These are phyloP conservation scores for Craspedostauros australis DNA, from an alignment of 108 stramenopile genomes.

Conservation along the genomic window DNA sequence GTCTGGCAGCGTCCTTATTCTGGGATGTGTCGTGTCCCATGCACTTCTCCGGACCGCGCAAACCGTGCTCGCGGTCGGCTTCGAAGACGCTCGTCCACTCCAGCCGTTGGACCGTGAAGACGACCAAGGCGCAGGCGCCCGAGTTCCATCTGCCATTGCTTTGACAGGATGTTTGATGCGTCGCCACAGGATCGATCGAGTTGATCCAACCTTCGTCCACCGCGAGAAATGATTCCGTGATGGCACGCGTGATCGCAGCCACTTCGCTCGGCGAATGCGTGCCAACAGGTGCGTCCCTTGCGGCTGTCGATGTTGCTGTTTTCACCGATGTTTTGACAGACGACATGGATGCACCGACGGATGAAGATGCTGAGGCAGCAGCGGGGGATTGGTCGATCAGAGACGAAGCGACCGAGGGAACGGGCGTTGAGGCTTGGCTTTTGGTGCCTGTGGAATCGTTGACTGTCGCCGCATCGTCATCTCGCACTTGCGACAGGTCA, in stretches of 20 bases:
- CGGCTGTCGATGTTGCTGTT: constrained; percentile 43
- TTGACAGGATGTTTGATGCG: constrained; percentile 76
- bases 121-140: constrained; percentile 77
- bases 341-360: constrained; percentile 25
- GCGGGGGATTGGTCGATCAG: not conserved
- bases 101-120: constrained; percentile 62
- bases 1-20: constrained; percentile 70
- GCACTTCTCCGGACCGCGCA: constrained; percentile 31
- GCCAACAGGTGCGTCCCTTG: constrained; percentile 47
- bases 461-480: constrained; percentile 1
- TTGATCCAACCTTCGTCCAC: constrained; percentile 88
- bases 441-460: constrained; percentile 6
- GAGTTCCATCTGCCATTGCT: constrained; percentile 83
- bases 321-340: constrained; percentile 74
- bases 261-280: constrained; percentile 67
- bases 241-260: constrained; percentile 57
- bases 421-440: constrained; percentile 7
- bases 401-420: constrained; percentile 11
- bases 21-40: constrained; percentile 60
- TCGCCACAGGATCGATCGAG: constrained; percentile 73
- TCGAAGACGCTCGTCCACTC: constrained; percentile 57
- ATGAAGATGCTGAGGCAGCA: constrained; percentile 14
- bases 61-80: constrained; percentile 28
- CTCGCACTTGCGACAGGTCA: constrained; percentile 7
- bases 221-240: constrained; percentile 70